These are phyloP conservation scores for Oleoguttula mirabilis DNA, from an alignment of 495 filamentous ascomycete species.

Conservation along the genomic window DNA sequence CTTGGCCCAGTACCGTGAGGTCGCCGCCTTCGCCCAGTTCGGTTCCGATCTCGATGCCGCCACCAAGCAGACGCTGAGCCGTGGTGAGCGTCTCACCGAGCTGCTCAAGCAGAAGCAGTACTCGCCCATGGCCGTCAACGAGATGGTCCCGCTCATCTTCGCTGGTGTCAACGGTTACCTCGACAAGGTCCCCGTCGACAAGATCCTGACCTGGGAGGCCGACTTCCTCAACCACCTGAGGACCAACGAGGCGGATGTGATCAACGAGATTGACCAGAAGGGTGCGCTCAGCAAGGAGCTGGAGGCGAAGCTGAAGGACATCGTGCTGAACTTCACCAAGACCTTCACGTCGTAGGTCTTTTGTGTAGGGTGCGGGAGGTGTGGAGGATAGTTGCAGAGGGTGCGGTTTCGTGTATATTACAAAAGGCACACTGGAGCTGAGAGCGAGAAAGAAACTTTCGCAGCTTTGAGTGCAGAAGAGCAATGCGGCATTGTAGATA, in stretches of 20 bases:
- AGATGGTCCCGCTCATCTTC: slow-evolving; percentile 99
- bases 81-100: slow-evolving; percentile 98
- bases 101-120: slow-evolving; percentile 99
- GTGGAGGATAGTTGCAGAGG: neutral
- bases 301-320: slow-evolving; percentile 74
- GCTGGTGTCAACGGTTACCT: slow-evolving; percentile 97
- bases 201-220: slow-evolving; percentile 80
- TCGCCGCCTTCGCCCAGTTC: slow-evolving; percentile 98
- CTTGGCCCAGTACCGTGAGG: slow-evolving; percentile 99
- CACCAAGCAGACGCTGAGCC: slow-evolving; percentile 96
- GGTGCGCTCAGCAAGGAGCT: slow-evolving; percentile 91
- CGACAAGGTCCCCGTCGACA: slow-evolving; percentile 72
- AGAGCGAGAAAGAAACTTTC: too few relatives aligned
- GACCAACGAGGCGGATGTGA: slow-evolving; percentile 73
- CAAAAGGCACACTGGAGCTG: neutral
- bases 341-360: slow-evolving; percentile 49
- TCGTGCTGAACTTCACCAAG: slow-evolving; percentile 77
- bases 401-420: neutral
- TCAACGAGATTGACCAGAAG: slow-evolving; percentile 87
- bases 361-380: slow-evolving; percentile 7
- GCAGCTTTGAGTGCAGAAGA: too few relatives aligned
- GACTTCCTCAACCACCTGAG: slow-evolving; percentile 88
- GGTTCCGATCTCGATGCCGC: slow-evolving; percentile 98
- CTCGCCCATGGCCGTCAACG: slow-evolving; percentile 94
- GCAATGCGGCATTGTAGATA: too few relatives aligned